Conservation (phyloP, 2,329 filamentous ascomycete species). For the Colletotrichum paranaense region DNA sequence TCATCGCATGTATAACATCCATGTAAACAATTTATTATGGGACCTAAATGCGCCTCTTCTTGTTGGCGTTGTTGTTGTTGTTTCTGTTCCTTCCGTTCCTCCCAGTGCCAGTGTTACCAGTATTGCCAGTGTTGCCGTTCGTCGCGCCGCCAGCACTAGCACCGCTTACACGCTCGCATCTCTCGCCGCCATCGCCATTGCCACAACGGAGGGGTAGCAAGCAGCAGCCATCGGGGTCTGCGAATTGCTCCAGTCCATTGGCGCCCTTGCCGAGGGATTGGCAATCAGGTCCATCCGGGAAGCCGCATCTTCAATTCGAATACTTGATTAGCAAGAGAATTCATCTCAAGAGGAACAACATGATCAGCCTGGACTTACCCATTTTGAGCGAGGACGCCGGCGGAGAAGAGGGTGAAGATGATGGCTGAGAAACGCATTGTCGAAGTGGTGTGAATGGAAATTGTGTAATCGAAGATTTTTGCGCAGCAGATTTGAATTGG, state of each 20-base stretch:
- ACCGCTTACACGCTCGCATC: slow-evolving; percentile 16
- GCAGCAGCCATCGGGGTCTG: slow-evolving; percentile 14
- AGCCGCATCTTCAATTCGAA: background rate
- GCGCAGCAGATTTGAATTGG: background rate
- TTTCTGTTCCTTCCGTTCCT: background rate
- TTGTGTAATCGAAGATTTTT: background rate
- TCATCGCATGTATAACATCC: background rate
- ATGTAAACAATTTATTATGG: background rate
- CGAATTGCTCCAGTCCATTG: slow-evolving; percentile 21
- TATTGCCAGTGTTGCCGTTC: background rate
- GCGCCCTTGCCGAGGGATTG: slow-evolving; percentile 8
- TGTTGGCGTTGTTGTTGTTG: background rate
- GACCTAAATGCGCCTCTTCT: background rate
- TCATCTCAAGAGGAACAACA: background rate
- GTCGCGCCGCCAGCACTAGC: background rate
- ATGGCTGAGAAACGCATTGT: slow-evolving; percentile 1
- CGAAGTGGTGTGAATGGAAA: background rate
- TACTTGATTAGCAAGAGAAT: background rate
- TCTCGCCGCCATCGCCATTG: slow-evolving; percentile 15
- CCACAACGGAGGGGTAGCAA: slow-evolving; percentile 8
- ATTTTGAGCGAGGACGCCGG: background rate
- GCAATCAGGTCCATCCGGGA: slow-evolving; percentile 10
- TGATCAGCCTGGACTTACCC: background rate
- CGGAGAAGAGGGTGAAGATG: background rate
- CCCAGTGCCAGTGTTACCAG: background rate